Evolutionary conservation across 768 basidiomycete species (phyloP), one percentile per base, ranked within the genome.

Genomic region (Boletales sp.): DNA sequence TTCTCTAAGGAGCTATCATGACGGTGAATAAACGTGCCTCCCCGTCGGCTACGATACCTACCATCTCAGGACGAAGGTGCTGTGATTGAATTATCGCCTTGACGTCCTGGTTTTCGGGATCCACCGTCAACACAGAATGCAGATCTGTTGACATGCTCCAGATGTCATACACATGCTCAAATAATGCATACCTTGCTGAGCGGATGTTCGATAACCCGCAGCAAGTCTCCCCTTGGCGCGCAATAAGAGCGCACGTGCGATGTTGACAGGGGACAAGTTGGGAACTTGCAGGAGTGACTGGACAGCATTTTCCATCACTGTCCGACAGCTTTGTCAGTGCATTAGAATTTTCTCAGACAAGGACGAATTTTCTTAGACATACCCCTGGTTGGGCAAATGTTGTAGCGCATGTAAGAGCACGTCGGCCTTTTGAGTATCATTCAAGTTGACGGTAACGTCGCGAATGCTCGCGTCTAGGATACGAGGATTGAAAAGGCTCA

Each of bases 351-450:
- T 44, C 36, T 38, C 25, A 43, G 46, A 17, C 17, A 57, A 28
- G 49, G 40, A 46, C 14, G 31, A 19, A 44, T 21, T 49, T 33
- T 7, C 5, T 41, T 30, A 5, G 7, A 67, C 79, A 34, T 63
- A 86, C 83, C 83, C 77, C 50, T 90, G 84, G 41, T 77, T 73
- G 45, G 84, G 81, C 52, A 95, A 80, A 59, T 85, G 86, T 56
- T 85, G 83, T 77, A 93, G 82, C n/a, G 90, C 90, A 56, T 87
- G 83, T 43, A 92, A 66, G 46, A 91, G 70, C 34, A 87, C 74
- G 49, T 84, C 84, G 17, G 78, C 83, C 64, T 87, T 88, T 62
- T 87, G 79, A 56, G 77, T 77, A 62, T 84, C 78, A 5, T 77
- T 72, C 32, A 88, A 73, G 51, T 74, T 76, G 8, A 71, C 70